These are phyloP conservation scores for Wallacemonas sp. DNA, from an alignment of 208 protist species.

Conservation along the genomic window DNA sequence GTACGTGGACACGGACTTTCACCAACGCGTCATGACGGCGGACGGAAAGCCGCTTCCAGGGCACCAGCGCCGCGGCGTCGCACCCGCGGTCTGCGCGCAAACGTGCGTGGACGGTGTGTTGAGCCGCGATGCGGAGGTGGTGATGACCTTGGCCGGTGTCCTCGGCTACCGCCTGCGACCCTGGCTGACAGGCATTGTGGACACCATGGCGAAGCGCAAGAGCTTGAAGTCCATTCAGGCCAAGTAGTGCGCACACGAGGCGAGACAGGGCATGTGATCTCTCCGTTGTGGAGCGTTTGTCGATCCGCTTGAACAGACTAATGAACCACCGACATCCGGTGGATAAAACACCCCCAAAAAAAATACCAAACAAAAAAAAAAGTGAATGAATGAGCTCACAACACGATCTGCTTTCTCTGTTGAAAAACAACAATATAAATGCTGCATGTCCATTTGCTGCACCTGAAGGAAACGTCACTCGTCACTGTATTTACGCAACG, in stretches of 20 bases:
- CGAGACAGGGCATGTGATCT: not conserved
- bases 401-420: too few relatives aligned
- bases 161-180: slow-evolving; percentile 81
- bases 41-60: slow-evolving; percentile 33
- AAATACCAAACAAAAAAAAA: too few relatives aligned
- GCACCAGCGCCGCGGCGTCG: slow-evolving; percentile 58
- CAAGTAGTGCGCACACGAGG: slow-evolving; percentile 4
- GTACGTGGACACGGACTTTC: slow-evolving; percentile 88
- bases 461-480: too few relatives aligned
- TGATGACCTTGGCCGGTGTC: slow-evolving; percentile 67
- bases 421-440: too few relatives aligned
- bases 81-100: slow-evolving; percentile 48
- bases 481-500: too few relatives aligned
- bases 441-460: too few relatives aligned
- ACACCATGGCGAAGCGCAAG: slow-evolving; percentile 64
- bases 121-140: slow-evolving; percentile 61
- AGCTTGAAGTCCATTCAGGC: slow-evolving; percentile 67
- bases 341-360: too few relatives aligned
- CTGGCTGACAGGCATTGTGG: slow-evolving; percentile 62
- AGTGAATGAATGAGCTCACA: too few relatives aligned
- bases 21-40: slow-evolving; percentile 49
- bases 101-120: slow-evolving; percentile 58
- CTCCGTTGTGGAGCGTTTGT: not conserved
- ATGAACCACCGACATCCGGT: too few relatives aligned
- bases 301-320: not conserved